A percentile compares a stretch with the other conserved stretches of the same genome.
phyloP scores from a whole-genome alignment of 2,329 filamentous ascomycete species.

The Cryphonectria japonica region DNA sequence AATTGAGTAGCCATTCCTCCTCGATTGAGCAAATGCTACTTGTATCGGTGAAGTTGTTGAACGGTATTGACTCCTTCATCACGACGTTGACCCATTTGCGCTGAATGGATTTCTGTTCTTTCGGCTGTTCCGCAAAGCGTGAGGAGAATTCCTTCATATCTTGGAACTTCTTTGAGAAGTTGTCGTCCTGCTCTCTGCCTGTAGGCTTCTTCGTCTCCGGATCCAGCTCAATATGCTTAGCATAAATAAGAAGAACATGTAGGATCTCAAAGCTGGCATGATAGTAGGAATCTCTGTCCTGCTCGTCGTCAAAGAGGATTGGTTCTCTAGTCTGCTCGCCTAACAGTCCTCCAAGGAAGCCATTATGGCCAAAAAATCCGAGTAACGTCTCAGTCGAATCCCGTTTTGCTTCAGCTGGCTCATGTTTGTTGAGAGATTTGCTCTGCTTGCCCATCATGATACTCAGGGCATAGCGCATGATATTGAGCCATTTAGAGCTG shows the following conservation, averaged over 20 bases:
- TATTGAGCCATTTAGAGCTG: background rate
- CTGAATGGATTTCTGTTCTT: background rate
- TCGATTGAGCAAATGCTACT: constrained; percentile 5
- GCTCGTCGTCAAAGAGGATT: background rate
- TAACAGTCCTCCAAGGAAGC: background rate
- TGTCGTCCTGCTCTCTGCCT: background rate
- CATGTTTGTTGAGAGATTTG: background rate
- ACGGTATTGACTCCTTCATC: constrained; percentile 8
- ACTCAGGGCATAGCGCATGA: background rate
- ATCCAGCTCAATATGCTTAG: background rate
- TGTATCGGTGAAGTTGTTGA: background rate
- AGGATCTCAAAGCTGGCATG: constrained; percentile 12
- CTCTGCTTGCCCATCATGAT: constrained; percentile 1
- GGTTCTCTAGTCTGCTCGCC: background rate
- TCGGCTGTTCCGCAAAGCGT: background rate
- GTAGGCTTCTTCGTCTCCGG: background rate
- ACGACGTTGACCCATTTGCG: background rate
- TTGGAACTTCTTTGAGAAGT: no score
- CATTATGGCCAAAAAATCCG: background rate
- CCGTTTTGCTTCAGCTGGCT: background rate
- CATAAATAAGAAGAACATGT: background rate
- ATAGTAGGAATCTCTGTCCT: constrained; percentile 3
- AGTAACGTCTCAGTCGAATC: background rate
- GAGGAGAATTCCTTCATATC: background rate
- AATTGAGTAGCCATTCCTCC: constrained; percentile 17